Percentiles rank a stretch among this genome's conserved stretches.
phyloP scores from a whole-genome alignment of 2,329 filamentous ascomycete genomes.

The Colletotrichum paranaense region DNA sequence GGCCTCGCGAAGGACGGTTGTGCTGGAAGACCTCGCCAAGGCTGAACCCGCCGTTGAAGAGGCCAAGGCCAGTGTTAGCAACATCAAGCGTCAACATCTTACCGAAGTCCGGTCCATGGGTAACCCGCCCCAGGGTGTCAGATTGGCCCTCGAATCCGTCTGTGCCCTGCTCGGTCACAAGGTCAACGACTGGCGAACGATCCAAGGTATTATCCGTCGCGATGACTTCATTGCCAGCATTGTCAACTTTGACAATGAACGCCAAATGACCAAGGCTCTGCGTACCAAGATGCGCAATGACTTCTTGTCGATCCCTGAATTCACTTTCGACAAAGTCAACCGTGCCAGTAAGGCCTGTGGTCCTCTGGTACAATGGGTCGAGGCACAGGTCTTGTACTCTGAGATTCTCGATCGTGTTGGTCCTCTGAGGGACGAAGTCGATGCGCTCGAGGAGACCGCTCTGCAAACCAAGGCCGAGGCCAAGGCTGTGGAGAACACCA shows the following conservation, averaged over 20 bases:
- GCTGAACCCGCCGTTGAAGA: conserved; percentile 94
- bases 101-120: conserved; percentile 98
- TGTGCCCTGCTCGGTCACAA: conserved; percentile 94
- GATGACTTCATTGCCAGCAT: conserved; percentile 99
- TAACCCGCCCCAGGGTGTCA: conserved; percentile 90
- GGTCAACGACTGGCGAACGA: conserved; percentile 89
- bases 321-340: conserved; percentile 96
- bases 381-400: conserved; percentile 97
- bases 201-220: conserved; percentile 86
- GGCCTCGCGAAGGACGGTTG: conserved; percentile 83
- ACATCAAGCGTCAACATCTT: conserved; percentile 97
- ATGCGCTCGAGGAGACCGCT: conserved; percentile 86
- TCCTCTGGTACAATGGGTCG: conserved; percentile 95
- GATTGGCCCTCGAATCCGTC: conserved; percentile 93
- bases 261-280: conserved; percentile 87
- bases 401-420: conserved; percentile 95
- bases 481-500: conserved; percentile 89
- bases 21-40: conserved; percentile 86
- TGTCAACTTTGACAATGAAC: conserved; percentile 95
- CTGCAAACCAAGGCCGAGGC: conserved; percentile 94
- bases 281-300: conserved; percentile 92
- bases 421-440: conserved; percentile 90
- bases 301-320: conserved; percentile 92
- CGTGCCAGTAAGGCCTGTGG: conserved; percentile 97
- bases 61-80: conserved; percentile 95